Conservation (phyloP, 164 flowering plant genomes). For the Akebia trifoliata region DNA sequence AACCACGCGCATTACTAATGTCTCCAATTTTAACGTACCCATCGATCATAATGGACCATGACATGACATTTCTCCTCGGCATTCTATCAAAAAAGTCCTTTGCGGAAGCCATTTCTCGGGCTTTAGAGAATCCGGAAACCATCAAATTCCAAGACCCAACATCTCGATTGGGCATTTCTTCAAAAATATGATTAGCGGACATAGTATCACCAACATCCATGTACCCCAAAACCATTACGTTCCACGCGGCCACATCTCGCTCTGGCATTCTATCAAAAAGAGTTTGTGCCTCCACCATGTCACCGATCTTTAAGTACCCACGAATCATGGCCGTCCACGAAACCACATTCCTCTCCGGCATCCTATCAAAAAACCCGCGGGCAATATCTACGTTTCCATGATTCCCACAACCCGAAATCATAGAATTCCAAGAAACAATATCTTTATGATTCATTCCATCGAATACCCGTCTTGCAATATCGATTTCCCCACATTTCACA, state of each 20-base stretch:
- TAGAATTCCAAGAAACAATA: slow-evolving; percentile 38
- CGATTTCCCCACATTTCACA: slow-evolving; percentile 28
- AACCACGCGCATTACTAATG: slow-evolving; percentile 19
- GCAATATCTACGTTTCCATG: slow-evolving; percentile 25
- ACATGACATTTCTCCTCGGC: slow-evolving; percentile 26
- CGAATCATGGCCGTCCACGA: slow-evolving; percentile 41
- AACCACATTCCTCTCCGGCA: slow-evolving; percentile 35
- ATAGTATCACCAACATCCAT: slow-evolving; percentile 26
- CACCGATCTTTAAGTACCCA: slow-evolving; percentile 30
- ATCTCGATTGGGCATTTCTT: slow-evolving; percentile 27
- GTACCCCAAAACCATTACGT: slow-evolving; percentile 37
- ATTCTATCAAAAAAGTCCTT: slow-evolving; percentile 25
- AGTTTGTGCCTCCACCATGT: slow-evolving; percentile 26
- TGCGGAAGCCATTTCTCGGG: slow-evolving; percentile 27
- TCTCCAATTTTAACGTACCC: slow-evolving; percentile 31
- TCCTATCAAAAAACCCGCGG: slow-evolving; percentile 26
- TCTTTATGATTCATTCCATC: slow-evolving; percentile 30
- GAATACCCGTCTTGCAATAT: slow-evolving; percentile 27
- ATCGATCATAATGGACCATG: slow-evolving; percentile 42
- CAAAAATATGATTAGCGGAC: slow-evolving; percentile 23
- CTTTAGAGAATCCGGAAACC: slow-evolving; percentile 36
- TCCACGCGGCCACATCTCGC: slow-evolving; percentile 30
- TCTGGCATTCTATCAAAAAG: slow-evolving; percentile 32
- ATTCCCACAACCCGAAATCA: slow-evolving; percentile 31
- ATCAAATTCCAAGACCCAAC: slow-evolving; percentile 35